Conservation (phyloP, 2,329 filamentous ascomycete genomes). For the Xylariaceae sp. region DNA sequence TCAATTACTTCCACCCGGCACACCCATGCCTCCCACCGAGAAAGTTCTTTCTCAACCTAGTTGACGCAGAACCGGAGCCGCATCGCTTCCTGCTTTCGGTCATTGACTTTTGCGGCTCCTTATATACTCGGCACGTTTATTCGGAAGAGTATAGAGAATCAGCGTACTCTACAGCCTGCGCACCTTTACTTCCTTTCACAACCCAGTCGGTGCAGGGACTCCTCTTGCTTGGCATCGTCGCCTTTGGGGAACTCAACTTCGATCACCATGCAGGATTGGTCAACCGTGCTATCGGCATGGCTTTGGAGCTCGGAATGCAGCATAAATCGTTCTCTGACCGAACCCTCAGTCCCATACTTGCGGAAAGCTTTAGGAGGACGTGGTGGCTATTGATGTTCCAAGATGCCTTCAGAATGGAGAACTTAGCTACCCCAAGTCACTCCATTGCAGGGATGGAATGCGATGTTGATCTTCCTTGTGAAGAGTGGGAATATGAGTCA, state of each 20-base stretch:
- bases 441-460: conserved; percentile 24
- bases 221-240: conserved; percentile 25
- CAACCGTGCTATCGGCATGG: conserved; percentile 26
- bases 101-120: conserved; percentile 34
- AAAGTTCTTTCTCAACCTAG: conserved; percentile 25
- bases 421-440: conserved; percentile 19
- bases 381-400: conserved; percentile 36
- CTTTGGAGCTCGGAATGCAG: conserved; percentile 30
- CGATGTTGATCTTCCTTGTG: conserved; percentile 34
- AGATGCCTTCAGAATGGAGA: conserved; percentile 18
- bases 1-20: conserved; percentile 27
- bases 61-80: conserved; percentile 29
- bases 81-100: conserved; percentile 30
- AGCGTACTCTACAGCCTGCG: conserved; percentile 29
- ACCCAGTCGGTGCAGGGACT: conserved; percentile 31
- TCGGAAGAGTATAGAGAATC: conserved; percentile 28
- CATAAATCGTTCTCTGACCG: conserved; percentile 27
- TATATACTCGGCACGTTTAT: conserved; percentile 27
- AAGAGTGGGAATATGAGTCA: conserved; percentile 36
- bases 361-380: conserved; percentile 37
- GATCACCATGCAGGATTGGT: conserved; percentile 25
- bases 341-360: conserved; percentile 30
- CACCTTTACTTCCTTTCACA: conserved; percentile 25
- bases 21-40: conserved; percentile 33
- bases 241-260: conserved; percentile 26